phyloP scores from a whole-genome alignment of 805 yeast species.

The Lachancea sp. region DNA sequence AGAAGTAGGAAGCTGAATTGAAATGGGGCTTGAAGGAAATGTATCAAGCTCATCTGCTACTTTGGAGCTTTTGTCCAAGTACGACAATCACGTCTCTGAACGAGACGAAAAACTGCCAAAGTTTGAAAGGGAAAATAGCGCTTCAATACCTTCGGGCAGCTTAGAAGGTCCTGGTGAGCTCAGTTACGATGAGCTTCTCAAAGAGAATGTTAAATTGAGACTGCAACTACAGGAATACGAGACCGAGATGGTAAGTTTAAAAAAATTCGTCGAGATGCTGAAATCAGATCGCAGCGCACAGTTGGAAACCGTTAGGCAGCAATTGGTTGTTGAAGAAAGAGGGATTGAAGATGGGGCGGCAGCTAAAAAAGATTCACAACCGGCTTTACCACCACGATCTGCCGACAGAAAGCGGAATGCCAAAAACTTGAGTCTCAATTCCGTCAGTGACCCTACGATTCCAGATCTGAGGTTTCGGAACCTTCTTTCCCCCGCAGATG shows the following conservation, averaged over 20 bases:
- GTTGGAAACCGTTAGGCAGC: slow-evolving; percentile 9
- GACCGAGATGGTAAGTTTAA: slow-evolving; percentile 20
- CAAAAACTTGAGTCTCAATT: slow-evolving; percentile 15
- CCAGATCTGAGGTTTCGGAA: neutral
- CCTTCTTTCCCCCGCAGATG: slow-evolving; percentile 3
- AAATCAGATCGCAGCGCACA: slow-evolving; percentile 9
- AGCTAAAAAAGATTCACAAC: neutral
- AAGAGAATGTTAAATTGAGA: slow-evolving; percentile 27
- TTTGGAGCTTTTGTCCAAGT: slow-evolving; percentile 26
- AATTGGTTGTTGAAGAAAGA: slow-evolving; percentile 7
- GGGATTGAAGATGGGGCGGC: slow-evolving; percentile 1
- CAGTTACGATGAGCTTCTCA: slow-evolving; percentile 27
- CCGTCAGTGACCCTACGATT: neutral
- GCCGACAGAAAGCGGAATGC: slow-evolving; percentile 30
- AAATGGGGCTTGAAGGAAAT: neutral
- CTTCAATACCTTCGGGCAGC: too few relatives aligned
- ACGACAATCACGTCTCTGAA: slow-evolving; percentile 25
- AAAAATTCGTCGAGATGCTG: slow-evolving; percentile 13
- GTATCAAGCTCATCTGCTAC: slow-evolving; percentile 10
- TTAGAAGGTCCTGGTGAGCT: slow-evolving; percentile 7
- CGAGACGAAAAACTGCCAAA: slow-evolving; percentile 26
- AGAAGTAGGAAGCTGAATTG: neutral
- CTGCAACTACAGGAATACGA: slow-evolving; percentile 23
- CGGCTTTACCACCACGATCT: slow-evolving; percentile 36
- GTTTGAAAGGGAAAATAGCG: slow-evolving; percentile 18